These are phyloP conservation scores for Myxozyma neotropica DNA, from an alignment of 805 yeast genomes.

Conservation along the genomic window DNA sequence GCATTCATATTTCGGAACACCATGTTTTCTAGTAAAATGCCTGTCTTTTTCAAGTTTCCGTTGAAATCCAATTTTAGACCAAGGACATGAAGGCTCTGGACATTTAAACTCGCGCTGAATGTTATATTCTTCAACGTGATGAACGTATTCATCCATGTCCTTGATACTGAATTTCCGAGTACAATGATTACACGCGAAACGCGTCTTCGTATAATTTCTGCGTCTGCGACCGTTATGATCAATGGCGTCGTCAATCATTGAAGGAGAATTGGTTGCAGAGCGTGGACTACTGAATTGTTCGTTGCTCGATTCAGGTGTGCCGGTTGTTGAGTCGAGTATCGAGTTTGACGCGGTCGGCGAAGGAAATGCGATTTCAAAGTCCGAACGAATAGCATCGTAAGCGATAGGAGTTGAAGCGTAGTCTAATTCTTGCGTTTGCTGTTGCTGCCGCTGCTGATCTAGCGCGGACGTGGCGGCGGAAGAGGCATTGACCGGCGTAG, in stretches of 20 bases:
- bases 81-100: conserved; percentile 36
- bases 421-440: too few relatives aligned
- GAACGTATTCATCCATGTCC: conserved; percentile 16
- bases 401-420: too few relatives aligned
- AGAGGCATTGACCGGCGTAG: too few relatives aligned
- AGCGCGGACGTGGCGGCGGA: too few relatives aligned
- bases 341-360: too few relatives aligned
- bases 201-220: conserved; percentile 25
- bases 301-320: too few relatives aligned
- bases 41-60: conserved; percentile 39
- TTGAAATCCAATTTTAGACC: conserved; percentile 38
- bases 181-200: conserved; percentile 28
- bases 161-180: conserved; percentile 21
- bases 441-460: too few relatives aligned
- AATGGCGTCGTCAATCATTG: not conserved
- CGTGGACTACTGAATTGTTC: too few relatives aligned
- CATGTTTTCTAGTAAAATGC: conserved; percentile 38
- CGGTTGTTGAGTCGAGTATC: too few relatives aligned
- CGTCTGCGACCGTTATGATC: conserved; percentile 31
- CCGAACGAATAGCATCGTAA: too few relatives aligned
- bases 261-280: conserved; percentile 1
- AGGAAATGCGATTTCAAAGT: too few relatives aligned
- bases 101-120: conserved; percentile 38
- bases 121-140: conserved; percentile 24
- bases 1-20: conserved; percentile 39